Percentiles rank a stretch among this genome's conserved stretches.
These are phyloP conservation scores for Flaveria bidentis DNA, from an alignment of 129 eudicot species.

Conservation along the genomic window DNA sequence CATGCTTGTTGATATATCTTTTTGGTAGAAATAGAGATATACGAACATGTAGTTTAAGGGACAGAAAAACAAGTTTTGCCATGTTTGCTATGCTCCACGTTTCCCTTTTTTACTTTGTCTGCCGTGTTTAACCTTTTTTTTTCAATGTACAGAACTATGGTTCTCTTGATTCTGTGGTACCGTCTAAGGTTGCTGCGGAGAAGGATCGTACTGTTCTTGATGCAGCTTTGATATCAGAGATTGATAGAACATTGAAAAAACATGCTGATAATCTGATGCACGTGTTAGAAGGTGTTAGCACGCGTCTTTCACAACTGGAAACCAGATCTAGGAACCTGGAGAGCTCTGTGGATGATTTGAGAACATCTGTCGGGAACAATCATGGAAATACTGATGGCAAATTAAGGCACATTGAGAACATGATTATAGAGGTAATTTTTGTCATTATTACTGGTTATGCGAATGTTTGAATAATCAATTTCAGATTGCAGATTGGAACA, in stretches of 20 bases:
- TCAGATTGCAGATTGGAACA: not conserved
- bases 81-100: not conserved
- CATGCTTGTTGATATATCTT: no score
- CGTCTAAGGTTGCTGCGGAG: conserved; percentile 48
- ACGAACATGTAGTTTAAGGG: not conserved
- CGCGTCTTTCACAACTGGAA: conserved; percentile 78
- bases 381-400: conserved; percentile 88
- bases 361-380: conserved; percentile 64
- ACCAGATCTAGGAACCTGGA: conserved; percentile 72
- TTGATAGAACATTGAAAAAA: conserved; percentile 79
- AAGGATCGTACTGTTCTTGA: conserved; percentile 53
- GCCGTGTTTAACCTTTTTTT: not conserved
- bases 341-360: conserved; percentile 74
- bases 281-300: conserved; percentile 75
- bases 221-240: conserved; percentile 73
- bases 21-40: not conserved
- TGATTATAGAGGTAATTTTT: conserved; percentile 69
- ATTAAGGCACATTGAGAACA: conserved; percentile 79
- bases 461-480: not conserved
- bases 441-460: not conserved
- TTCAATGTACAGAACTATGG: conserved; percentile 56
- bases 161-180: conserved; percentile 59
- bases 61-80: not conserved
- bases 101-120: not conserved
- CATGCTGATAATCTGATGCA: conserved; percentile 71